These are phyloP conservation scores for Neoarthrinium moseri DNA, from an alignment of 2,329 filamentous ascomycete genomes.

Conservation along the genomic window DNA sequence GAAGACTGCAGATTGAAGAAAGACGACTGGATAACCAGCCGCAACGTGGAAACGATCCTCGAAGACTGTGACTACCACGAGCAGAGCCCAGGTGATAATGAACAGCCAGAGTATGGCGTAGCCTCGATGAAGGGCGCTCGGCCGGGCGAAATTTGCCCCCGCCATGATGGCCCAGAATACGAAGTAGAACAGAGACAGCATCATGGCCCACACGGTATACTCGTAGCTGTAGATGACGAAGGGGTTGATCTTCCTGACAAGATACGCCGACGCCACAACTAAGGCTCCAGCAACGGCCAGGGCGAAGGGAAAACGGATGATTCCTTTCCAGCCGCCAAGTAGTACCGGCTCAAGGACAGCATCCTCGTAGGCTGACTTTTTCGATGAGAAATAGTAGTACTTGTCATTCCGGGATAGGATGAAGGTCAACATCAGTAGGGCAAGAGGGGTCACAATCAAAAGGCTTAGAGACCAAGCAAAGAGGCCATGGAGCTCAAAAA, in stretches of 20 bases:
- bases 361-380: conserved; percentile 54
- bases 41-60: conserved; percentile 75
- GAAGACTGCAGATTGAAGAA: conserved; percentile 76
- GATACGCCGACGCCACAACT: conserved; percentile 70
- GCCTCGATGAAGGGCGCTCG: conserved; percentile 80
- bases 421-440: conserved; percentile 68
- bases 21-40: conserved; percentile 77
- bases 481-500: conserved; percentile 77
- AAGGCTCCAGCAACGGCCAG: conserved; percentile 65
- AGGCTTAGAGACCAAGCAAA: conserved; percentile 87
- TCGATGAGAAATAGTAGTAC: conserved; percentile 81
- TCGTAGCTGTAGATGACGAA: conserved; percentile 87
- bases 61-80: conserved; percentile 73
- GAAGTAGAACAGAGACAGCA: conserved; percentile 76
- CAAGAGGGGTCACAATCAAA: conserved; percentile 74
- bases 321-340: conserved; percentile 75
- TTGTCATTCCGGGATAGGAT: conserved; percentile 71
- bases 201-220: conserved; percentile 81
- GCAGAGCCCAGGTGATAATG: conserved; percentile 66
- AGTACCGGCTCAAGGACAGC: conserved; percentile 60
- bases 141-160: conserved; percentile 75
- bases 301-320: conserved; percentile 80
- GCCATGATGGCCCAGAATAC: conserved; percentile 72
- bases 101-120: conserved; percentile 88
- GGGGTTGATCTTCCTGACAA: conserved; percentile 82